Percentiles rank a stretch among this genome's conserved stretches.
These are phyloP conservation scores for Kazachstania sp. DNA, from an alignment of 1,139 yeast species.

Conservation along the genomic window DNA sequence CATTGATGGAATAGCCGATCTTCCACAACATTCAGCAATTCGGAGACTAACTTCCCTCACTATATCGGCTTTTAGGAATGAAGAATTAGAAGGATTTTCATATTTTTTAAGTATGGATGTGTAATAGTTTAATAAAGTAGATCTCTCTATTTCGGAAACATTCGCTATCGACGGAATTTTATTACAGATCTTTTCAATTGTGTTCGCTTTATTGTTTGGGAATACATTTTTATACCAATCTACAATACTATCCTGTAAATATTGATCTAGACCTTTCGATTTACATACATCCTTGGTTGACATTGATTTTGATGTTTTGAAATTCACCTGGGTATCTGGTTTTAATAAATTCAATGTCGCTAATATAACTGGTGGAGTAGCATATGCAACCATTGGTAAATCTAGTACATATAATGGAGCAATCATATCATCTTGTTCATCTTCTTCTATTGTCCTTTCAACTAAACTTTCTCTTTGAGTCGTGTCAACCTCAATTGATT, in stretches of 20 bases:
- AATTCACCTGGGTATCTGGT: conserved; percentile 49
- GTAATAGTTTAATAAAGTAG: conserved; percentile 46
- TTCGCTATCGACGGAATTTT: conserved; percentile 16
- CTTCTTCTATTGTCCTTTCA: background rate
- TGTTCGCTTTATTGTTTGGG: conserved; percentile 31
- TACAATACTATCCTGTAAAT: conserved; percentile 27
- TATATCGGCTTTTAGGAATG: conserved; percentile 26
- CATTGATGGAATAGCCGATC: conserved; percentile 74
- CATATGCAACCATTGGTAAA: conserved; percentile 48
- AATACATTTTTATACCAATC: conserved; percentile 38
- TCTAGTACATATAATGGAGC: conserved; percentile 53
- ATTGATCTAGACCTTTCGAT: conserved; percentile 28
- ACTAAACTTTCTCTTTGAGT: too few species aligned
- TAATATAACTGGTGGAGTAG: conserved; percentile 42
- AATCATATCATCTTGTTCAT: conserved; percentile 20
- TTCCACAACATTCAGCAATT: conserved; percentile 76
- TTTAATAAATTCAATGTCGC: conserved; percentile 43
- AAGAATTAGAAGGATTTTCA: conserved; percentile 34
- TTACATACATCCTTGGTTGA: conserved; percentile 21
- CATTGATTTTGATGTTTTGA: conserved; percentile 22
- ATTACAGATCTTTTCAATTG: conserved; percentile 30
- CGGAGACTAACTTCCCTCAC: conserved; percentile 52
- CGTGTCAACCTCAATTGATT: too few species aligned
- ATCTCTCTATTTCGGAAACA: conserved; percentile 9
- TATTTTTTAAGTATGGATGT: conserved; percentile 55